A percentile compares a stretch with the other conserved stretches of the same genome.
Conservation (phyloP, 495 filamentous ascomycete genomes). For the Hyaloscypha variabilis region DNA sequence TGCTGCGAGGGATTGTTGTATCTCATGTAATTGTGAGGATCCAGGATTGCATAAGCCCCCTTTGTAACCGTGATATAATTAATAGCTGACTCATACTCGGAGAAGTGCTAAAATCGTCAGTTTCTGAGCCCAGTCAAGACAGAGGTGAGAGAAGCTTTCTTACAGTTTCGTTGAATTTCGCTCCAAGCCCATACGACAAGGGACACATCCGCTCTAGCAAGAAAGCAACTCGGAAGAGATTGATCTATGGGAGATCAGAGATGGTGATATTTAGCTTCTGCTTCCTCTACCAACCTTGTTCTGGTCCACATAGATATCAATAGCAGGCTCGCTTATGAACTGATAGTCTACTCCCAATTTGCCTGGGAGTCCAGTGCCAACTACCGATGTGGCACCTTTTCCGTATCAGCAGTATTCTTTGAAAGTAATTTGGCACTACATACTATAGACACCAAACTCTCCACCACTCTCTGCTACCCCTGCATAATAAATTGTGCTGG, state of each 20-base stretch:
- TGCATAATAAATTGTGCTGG: constrained; percentile 54
- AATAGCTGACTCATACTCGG: constrained; percentile 47
- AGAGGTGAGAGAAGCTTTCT: constrained; percentile 1
- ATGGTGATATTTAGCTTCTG: neutral
- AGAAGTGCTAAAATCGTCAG: constrained; percentile 51
- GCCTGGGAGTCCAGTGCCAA: constrained; percentile 51
- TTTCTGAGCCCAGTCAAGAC: no score
- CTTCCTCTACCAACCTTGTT: constrained; percentile 38
- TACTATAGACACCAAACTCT: constrained; percentile 53
- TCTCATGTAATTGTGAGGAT: constrained; percentile 59
- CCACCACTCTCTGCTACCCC: constrained; percentile 56
- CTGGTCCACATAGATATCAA: constrained; percentile 50
- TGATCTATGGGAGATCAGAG: constrained; percentile 36
- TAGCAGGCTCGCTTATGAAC: constrained; percentile 48
- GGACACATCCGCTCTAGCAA: constrained; percentile 58
- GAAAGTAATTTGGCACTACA: neutral
- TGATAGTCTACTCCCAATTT: constrained; percentile 52
- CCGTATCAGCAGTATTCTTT: neutral
- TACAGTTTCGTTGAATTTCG: constrained; percentile 52
- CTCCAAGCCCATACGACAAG: constrained; percentile 46
- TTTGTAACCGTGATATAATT: constrained; percentile 55
- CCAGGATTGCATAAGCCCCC: constrained; percentile 48
- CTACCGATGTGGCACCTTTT: constrained; percentile 21
- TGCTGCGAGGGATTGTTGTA: constrained; percentile 55
- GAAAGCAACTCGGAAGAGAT: constrained; percentile 56